A percentile compares a stretch with the other conserved stretches of the same genome.
Conservation (phyloP, 768 basidiomycete species). For the Psilocybe cubensis region DNA sequence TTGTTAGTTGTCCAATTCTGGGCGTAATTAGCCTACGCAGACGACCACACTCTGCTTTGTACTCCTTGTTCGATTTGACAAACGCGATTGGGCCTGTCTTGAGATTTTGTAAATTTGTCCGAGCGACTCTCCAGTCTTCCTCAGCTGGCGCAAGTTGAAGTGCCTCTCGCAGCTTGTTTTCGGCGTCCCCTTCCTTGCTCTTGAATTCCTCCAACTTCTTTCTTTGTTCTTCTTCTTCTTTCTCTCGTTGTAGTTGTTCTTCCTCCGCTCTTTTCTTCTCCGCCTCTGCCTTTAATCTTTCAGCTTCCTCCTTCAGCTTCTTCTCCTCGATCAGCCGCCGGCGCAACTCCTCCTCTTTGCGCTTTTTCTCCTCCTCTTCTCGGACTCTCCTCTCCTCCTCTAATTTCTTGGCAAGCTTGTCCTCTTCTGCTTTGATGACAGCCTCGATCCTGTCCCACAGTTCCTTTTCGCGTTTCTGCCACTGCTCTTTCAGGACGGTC, state of each 20-base stretch:
- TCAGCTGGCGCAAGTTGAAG: conserved; percentile 57
- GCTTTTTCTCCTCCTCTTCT: conserved; percentile 52
- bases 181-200: conserved; percentile 38
- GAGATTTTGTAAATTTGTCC: conserved; percentile 53
- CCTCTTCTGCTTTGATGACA: conserved; percentile 67
- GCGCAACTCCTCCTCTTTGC: conserved; percentile 48
- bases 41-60: conserved; percentile 66
- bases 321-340: conserved; percentile 45
- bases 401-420: conserved; percentile 50
- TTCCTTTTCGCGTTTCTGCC: conserved; percentile 56
- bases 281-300: conserved; percentile 44
- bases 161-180: conserved; percentile 37
- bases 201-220: conserved; percentile 35
- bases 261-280: conserved; percentile 46
- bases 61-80: conserved; percentile 60
- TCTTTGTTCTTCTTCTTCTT: conserved; percentile 40
- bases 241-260: conserved; percentile 39
- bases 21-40: conserved; percentile 81
- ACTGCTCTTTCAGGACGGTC: conserved; percentile 42
- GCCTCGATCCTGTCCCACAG: conserved; percentile 64
- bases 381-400: conserved; percentile 59
- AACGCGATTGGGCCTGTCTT: conserved; percentile 66
- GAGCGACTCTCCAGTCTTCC: conserved; percentile 68
- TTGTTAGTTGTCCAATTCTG: conserved; percentile 87
- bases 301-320: conserved; percentile 51